Evolutionary conservation across 2,329 filamentous ascomycete species (phyloP), one percentile per base, ranked within the genome.

Genomic region (Gyromitra esculenta): DNA sequence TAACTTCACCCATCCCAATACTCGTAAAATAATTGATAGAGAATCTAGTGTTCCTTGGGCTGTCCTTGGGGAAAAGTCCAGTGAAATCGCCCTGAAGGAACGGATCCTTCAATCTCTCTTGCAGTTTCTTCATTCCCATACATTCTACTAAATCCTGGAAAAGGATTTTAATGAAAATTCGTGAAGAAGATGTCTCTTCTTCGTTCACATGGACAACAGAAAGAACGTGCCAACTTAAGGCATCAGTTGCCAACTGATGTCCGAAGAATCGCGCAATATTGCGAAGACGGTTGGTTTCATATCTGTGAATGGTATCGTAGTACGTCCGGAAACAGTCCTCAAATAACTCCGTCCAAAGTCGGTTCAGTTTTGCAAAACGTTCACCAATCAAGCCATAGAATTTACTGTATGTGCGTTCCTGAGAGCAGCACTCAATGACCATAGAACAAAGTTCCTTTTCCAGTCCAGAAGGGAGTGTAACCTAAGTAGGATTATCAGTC

Each of bases 21-120:
- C 94, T 96, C 8, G 96, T 99, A 84, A 99, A 98, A 87, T 97
- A 99, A 85, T 99, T 99, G 90, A 99, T 97, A 65, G 94, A 93
- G 86, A 99, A 99, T 69, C 95, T 90, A 50, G 94, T 94, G 84
- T 97, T 96, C 82, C 92, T 91, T 31, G 94, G 89, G 81, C 94
- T 93, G 83, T 98, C 94, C 77, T 87, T 91, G 0, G 96, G 96
- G 87, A 99, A 98, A 56, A 99, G 86, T 39, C 95, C 95, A 50
- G 91, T 89, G 75, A 97, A 89, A 82, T 89, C 92, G 64, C 93
- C 89, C 77, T 91, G 90, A 50, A 98, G 86, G 64, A 89, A 88
- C 56, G 96, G 92, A 80, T 97, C 94, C 79, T 87, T 89, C 84
- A 97, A 87, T 18, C 92, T 89, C 59, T 90, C 88, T 80, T 91